Base-by-base conservation (phyloP, 116 monocot species). In the Zostera marina region DNA sequence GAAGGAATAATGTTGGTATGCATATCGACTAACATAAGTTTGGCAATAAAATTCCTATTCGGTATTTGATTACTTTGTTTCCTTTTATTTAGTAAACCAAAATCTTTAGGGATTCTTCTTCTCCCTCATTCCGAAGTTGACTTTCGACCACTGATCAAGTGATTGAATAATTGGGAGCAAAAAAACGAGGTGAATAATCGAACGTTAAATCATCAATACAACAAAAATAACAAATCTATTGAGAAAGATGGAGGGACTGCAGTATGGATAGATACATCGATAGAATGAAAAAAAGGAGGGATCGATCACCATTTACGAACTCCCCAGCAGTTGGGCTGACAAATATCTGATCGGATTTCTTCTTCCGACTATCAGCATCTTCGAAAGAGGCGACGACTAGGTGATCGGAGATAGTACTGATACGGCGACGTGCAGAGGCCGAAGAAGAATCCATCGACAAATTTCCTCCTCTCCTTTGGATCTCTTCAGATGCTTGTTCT, bases 361-460 rank as follows among this genome's bases (percentile, higher is more conserved):
- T 5, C 32, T 32, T 32, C 32, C 32, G 60, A 12, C 32, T 46
- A 16, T 11, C 49, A 14, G 12, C 44, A 45, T 11, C 44, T 11
- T 14, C 19, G 26, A 23, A 32, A 32, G 32, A 32, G 32, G 32
- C 15, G 22, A 13, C 22, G 9, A 25, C 38, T 11, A 72, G 17
- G 59, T 72, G 72, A 44, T 60, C 60, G 54, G 72, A 72, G 44
- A 72, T 66, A 20, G 66, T 59, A 26, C 59, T 46, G 11, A 72
- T 24, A 12, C 72, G 72, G 13, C 66, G 72, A 5, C 60, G 53
- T 10, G 53, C 60, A n/a, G 60, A 53, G 8, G 53, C 60, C 9
- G 60, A 61, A 6, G 46, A 48, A 22, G 41, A 47, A 42, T 64
- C 71, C 71, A 71, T 71, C 64, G 52, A 19, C 19, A 2, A 21